Evolutionary conservation across 2,329 filamentous ascomycete genomes (phyloP), one percentile per base, ranked within the genome.

Genomic region (Fusarium tricinctum): DNA sequence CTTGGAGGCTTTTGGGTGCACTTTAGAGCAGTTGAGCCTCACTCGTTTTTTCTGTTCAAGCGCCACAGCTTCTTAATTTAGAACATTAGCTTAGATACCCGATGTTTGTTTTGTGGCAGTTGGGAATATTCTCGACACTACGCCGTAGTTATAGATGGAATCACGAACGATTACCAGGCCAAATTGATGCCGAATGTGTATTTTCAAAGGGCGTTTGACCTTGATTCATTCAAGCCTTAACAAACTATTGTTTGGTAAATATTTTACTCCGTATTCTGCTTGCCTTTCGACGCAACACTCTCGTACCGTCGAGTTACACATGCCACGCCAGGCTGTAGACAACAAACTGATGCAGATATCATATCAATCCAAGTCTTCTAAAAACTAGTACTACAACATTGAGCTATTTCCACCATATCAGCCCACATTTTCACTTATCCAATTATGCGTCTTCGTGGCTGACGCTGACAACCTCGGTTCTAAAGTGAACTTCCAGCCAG

Each of bases 61-160:
- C 49, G 57, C 66, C 58, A 62, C 57, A 49, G 49, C 40, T 67
- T 67, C 66, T 69, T 69, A 62, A 69, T 67, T 69, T 69, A 69
- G 66, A 69, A 69, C 66, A 43, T 47, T n/a, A 66, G 32, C 38
- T 30, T 12, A 28, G 26, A 9, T 39, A 32, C 40, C 48, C 32
- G 43, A 30, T 44, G 26, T 30, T 43, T n/a, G 35, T 47, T 33
- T 39, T 35, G 47, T 68, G 63, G 47, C 45, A 51, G 62, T 35
- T 35, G 28, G 14, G 13, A 38, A n/a, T 38, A 17, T n/a, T 38
- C n/a, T 10, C 35, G 7, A 38, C 10, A n/a, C n/a, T 17, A 38
- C 30, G 14, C 14, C 5, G 44, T 46, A 23, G 23, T 23, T 23
- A 22, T 42, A 40, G 28, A 45, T 47, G 28, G 9, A 28, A 50